These are phyloP conservation scores for Lichtheimia hyalospora DNA, from an alignment of 371 early-diverging fungal species.

Conservation along the genomic window DNA sequence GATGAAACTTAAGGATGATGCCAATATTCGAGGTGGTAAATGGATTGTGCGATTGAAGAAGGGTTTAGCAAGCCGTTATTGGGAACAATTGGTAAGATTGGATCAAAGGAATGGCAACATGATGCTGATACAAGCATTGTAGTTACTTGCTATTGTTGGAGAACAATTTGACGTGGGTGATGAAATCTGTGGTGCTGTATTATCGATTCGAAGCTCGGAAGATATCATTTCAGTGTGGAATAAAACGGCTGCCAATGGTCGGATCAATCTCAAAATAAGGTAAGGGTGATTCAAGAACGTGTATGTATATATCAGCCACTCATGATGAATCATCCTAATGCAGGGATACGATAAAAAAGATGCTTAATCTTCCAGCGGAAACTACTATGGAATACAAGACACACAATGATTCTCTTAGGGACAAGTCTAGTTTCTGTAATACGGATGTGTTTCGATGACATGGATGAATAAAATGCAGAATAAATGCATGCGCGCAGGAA, in stretches of 20 bases:
- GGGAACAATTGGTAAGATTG: conserved; percentile 81
- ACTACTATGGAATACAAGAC: conserved; percentile 96
- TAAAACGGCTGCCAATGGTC: conserved; percentile 78
- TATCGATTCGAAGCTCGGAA: conserved; percentile 91
- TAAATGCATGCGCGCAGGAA: too few relatives aligned
- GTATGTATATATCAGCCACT: too few relatives aligned
- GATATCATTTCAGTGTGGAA: conserved; percentile 97
- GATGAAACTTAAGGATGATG: conserved; percentile 58
- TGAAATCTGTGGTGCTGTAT: conserved; percentile 94
- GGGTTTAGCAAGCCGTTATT: conserved; percentile 90
- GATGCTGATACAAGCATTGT: background rate
- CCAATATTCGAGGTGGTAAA: conserved; percentile 94
- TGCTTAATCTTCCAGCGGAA: conserved; percentile 81
- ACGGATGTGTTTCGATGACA: conserved; percentile 78
- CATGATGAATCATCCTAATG: background rate
- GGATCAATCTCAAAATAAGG: conserved; percentile 83
- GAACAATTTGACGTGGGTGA: conserved; percentile 88
- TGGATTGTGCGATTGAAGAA: conserved; percentile 97
- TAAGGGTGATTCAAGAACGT: conserved; percentile 10
- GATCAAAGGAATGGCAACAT: background rate
- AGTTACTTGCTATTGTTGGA: conserved; percentile 89
- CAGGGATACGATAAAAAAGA: conserved; percentile 86
- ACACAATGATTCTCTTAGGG: conserved; percentile 84
- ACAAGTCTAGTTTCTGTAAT: conserved; percentile 90
- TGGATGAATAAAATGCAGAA: background rate